Conservation (phyloP, 2,329 filamentous ascomycete genomes). For the Thelonectria rubi region DNA sequence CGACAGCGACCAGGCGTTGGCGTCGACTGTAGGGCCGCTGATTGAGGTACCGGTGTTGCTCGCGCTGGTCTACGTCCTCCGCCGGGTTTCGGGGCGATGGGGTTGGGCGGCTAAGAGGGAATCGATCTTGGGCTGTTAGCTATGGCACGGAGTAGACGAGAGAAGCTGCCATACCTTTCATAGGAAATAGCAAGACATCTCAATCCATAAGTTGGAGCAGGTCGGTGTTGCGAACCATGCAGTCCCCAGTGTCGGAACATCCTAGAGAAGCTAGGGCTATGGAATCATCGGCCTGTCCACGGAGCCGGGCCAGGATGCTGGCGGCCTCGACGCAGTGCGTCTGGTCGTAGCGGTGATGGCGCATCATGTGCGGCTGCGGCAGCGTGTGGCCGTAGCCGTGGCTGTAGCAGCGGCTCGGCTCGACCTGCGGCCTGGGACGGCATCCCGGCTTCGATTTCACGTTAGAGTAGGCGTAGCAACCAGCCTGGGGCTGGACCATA, state of each 20-base stretch:
- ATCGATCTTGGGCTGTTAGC: background rate
- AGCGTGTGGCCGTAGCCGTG: constrained; percentile 4
- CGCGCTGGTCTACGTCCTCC: constrained; percentile 78
- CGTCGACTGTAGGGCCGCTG: constrained; percentile 83
- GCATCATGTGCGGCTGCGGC: background rate
- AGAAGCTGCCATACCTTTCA: background rate
- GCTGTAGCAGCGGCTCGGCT: background rate
- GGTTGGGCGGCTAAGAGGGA: constrained; percentile 55
- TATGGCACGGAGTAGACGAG: background rate
- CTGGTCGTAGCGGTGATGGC: constrained; percentile 20
- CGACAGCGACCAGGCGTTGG: constrained; percentile 80
- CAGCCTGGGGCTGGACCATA: background rate
- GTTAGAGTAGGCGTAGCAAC: background rate
- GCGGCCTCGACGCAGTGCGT: constrained; percentile 42
- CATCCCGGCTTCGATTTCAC: constrained; percentile 1
- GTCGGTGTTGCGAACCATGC: constrained; percentile 48
- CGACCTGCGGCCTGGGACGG: background rate
- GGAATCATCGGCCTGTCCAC: constrained; percentile 45
- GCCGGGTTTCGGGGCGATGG: constrained; percentile 64
- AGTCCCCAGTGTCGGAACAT: constrained; percentile 39
- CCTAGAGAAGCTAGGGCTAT: constrained; percentile 44
- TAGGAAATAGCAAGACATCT: constrained; percentile 15
- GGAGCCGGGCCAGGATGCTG: constrained; percentile 52
- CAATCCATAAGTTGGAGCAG: constrained; percentile 48
- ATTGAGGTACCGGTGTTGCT: constrained; percentile 88